A percentile compares a stretch with the other conserved stretches of the same genome.
phyloP scores from a whole-genome alignment of 2,329 filamentous ascomycete genomes.

The Neofusicoccum cordaticola region DNA sequence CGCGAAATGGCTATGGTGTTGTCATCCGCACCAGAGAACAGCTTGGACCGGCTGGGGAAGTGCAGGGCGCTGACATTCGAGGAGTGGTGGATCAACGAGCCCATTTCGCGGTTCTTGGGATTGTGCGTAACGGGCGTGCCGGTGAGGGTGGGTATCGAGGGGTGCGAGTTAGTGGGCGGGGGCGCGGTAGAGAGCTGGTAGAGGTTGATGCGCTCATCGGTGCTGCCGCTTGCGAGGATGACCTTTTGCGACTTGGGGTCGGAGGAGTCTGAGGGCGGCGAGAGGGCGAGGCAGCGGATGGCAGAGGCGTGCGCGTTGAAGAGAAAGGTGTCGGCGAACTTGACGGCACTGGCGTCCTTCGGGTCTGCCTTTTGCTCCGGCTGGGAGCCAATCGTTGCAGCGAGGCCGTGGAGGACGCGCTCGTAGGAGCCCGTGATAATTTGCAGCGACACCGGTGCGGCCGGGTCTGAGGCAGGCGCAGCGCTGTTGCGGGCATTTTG shows the following conservation, averaged over 20 bases:
- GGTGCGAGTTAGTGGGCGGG: constrained; percentile 54
- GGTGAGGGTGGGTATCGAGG: constrained; percentile 64
- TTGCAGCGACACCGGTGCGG: constrained; percentile 60
- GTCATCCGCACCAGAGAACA: constrained; percentile 85
- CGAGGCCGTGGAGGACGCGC: constrained; percentile 83
- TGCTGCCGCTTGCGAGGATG: constrained; percentile 85
- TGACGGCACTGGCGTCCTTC: constrained; percentile 37
- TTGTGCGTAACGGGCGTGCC: constrained; percentile 78
- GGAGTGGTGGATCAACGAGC: constrained; percentile 80
- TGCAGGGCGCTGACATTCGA: constrained; percentile 74
- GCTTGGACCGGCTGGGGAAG: constrained; percentile 83
- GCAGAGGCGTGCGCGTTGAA: constrained; percentile 92
- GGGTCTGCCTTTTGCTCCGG: not conserved
- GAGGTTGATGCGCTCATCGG: constrained; percentile 91
- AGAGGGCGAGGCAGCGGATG: constrained; percentile 84
- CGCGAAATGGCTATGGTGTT: constrained; percentile 85
- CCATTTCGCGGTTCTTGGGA: constrained; percentile 81
- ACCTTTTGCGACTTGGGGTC: constrained; percentile 71
- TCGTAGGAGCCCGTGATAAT: constrained; percentile 94
- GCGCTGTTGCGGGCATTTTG: constrained; percentile 21
- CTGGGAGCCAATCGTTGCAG: constrained; percentile 61
- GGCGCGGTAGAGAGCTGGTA: constrained; percentile 72
- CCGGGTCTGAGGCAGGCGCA: constrained; percentile 13
- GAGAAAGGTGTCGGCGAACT: constrained; percentile 89
- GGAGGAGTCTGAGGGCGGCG: constrained; percentile 60